phyloP scores from a whole-genome alignment of 2,329 filamentous ascomycete genomes.

The Cryphonectria carpinicola region DNA sequence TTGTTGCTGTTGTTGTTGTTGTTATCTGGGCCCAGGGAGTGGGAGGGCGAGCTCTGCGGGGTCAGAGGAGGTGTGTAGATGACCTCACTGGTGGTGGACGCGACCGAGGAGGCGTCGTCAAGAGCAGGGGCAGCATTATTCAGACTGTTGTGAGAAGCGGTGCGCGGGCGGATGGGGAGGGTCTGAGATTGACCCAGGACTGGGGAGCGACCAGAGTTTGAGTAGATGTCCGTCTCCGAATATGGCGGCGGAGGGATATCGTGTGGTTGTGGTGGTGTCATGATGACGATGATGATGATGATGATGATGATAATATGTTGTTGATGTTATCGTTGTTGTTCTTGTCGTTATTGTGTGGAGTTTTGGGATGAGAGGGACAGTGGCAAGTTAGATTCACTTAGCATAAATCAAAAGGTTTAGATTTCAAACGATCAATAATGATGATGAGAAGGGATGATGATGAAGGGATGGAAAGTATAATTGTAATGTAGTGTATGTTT shows the following conservation, averaged over 20 bases:
- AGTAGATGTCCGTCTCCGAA: constrained; percentile 60
- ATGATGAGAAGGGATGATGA: background rate
- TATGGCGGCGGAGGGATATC: constrained; percentile 60
- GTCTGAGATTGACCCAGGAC: constrained; percentile 30
- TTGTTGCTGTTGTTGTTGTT: constrained; percentile 18
- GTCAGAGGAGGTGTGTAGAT: constrained; percentile 58
- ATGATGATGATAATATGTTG: constrained; percentile 31
- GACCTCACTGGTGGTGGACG: constrained; percentile 48
- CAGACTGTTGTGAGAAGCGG: constrained; percentile 33
- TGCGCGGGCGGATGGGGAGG: constrained; percentile 35
- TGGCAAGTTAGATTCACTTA: no score
- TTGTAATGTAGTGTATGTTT: constrained; percentile 3
- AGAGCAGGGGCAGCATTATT: constrained; percentile 42
- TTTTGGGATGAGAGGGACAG: background rate
- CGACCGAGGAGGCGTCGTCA: constrained; percentile 41
- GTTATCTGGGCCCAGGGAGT: constrained; percentile 4
- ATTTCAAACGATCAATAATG: background rate
- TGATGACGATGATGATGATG: constrained; percentile 22
- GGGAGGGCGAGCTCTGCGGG: constrained; percentile 41
- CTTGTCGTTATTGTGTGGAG: background rate
- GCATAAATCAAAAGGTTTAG: background rate
- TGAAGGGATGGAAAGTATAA: background rate
- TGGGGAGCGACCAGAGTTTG: constrained; percentile 38
- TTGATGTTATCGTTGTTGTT: background rate
- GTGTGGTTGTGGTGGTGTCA: constrained; percentile 38